Percentiles rank a stretch among this genome's conserved stretches.
Evolutionary conservation across 768 basidiomycete genomes (phyloP).

Genomic region (Boletus bicolor): DNA sequence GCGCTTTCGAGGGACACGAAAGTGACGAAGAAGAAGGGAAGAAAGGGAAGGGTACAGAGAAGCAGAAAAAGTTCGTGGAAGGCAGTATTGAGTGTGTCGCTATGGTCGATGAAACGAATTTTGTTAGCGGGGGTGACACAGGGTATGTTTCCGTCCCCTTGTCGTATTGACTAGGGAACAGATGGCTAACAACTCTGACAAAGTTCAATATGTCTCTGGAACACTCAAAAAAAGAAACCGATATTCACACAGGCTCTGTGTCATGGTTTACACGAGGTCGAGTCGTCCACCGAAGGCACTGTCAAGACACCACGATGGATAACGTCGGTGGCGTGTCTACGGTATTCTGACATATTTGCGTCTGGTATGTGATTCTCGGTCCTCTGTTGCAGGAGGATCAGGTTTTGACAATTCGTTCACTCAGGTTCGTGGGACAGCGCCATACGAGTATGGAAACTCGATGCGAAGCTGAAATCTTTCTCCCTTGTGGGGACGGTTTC

Average conservation of each 20-base stretch:
- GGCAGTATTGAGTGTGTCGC: slow-evolving; percentile 90
- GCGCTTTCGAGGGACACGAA: slow-evolving; percentile 53
- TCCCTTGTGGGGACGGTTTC: slow-evolving; percentile 58
- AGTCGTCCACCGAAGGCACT: slow-evolving; percentile 70
- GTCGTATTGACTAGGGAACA: neutral
- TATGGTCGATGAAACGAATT: slow-evolving; percentile 93
- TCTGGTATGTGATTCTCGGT: slow-evolving; percentile 56
- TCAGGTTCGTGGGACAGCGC: slow-evolving; percentile 92
- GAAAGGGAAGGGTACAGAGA: slow-evolving; percentile 29
- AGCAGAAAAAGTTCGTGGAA: slow-evolving; percentile 60
- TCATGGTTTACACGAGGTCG: slow-evolving; percentile 76
- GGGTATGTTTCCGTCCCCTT: slow-evolving; percentile 54
- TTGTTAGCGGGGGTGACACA: slow-evolving; percentile 93
- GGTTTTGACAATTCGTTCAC: neutral
- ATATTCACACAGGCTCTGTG: slow-evolving; percentile 82
- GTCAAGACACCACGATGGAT: slow-evolving; percentile 88
- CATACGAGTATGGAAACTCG: slow-evolving; percentile 90
- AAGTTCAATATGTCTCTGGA: slow-evolving; percentile 89
- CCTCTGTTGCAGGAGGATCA: neutral
- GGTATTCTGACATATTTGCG: slow-evolving; percentile 88
- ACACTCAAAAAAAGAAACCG: slow-evolving; percentile 91
- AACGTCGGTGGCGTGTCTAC: slow-evolving; percentile 74
- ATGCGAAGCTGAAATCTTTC: slow-evolving; percentile 76
- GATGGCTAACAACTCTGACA: neutral
- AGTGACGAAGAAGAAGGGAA: slow-evolving; percentile 43